Evolutionary conservation across 2,329 filamentous ascomycete species (phyloP).

Genomic region (Peltaster fructicola): DNA sequence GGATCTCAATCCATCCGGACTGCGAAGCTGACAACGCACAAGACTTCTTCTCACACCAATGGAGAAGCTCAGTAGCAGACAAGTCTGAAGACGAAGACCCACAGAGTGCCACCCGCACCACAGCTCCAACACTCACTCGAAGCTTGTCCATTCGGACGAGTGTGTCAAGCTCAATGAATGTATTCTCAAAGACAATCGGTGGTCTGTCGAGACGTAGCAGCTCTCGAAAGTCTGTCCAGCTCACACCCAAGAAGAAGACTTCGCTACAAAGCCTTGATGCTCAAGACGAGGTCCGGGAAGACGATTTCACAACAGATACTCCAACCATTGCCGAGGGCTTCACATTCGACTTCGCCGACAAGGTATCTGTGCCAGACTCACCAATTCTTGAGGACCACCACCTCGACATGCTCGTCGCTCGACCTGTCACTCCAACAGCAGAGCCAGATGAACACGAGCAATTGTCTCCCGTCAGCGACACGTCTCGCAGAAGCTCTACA

Average conservation of each 20-base stretch:
- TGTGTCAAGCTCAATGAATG: too few relatives aligned
- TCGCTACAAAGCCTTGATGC: conserved; percentile 12
- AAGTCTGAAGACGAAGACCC: conserved; percentile 7
- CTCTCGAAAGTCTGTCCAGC: conserved; percentile 5
- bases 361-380: too few relatives aligned
- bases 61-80: conserved; percentile 8
- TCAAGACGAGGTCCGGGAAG: conserved; percentile 22
- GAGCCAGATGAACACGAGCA: too few relatives aligned
- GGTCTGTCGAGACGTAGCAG: conserved; percentile 12
- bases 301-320: conserved; percentile 21
- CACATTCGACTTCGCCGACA: conserved; percentile 2
- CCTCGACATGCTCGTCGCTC: too few relatives aligned
- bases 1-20: conserved; percentile 25
- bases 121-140: conserved; percentile 9
- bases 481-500: too few relatives aligned
- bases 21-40: conserved; percentile 25
- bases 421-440: too few relatives aligned
- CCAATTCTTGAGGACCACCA: too few relatives aligned
- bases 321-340: conserved; percentile 3
- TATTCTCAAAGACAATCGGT: conserved; percentile 12
- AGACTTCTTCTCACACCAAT: conserved; percentile 16
- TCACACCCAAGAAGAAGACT: conserved; percentile 5
- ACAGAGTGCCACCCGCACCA: conserved; percentile 7
- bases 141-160: conserved; percentile 21
- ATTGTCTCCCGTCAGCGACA: too few relatives aligned